A percentile compares a stretch with the other conserved stretches of the same genome.
phyloP scores from a whole-genome alignment of 768 basidiomycete species.

The Russula vinacea region DNA sequence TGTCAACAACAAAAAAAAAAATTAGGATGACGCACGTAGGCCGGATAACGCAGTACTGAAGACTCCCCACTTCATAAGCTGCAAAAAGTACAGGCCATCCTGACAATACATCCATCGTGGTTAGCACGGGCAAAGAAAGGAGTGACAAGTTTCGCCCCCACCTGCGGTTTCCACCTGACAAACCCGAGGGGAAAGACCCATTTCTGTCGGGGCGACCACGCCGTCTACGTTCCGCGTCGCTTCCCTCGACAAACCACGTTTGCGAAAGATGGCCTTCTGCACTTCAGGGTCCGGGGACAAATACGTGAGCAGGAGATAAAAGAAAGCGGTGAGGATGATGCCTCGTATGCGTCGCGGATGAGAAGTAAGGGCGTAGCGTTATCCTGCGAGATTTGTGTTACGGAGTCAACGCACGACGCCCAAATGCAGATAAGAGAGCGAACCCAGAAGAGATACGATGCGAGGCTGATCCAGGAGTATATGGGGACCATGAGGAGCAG shows the following conservation, averaged over 20 bases:
- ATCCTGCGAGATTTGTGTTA: conserved; percentile 40
- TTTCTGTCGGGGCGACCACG: conserved; percentile 47
- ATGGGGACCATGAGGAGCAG: conserved; percentile 76
- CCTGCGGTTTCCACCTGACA: conserved; percentile 59
- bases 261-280: conserved; percentile 58
- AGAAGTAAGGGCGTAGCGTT: conserved; percentile 67
- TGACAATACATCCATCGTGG: conserved; percentile 29
- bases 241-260: conserved; percentile 54
- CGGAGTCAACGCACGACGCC: conserved; percentile 2
- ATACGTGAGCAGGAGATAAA: conserved; percentile 72
- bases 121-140: conserved; percentile 13
- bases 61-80: conserved; percentile 75
- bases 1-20: not conserved
- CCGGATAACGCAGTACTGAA: conserved; percentile 68
- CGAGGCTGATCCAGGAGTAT: conserved; percentile 64
- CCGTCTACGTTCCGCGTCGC: conserved; percentile 44
- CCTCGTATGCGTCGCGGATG: conserved; percentile 72
- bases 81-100: conserved; percentile 67
- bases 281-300: conserved; percentile 59
- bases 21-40: conserved; percentile 44
- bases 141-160: conserved; percentile 33
- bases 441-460: conserved; percentile 72
- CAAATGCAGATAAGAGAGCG: not conserved
- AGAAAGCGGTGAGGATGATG: conserved; percentile 71
- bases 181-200: conserved; percentile 73